Percentiles rank a stretch among this genome's conserved stretches.
Evolutionary conservation across 345 rosid genomes (phyloP).

Genomic region (Aquilaria yunnanensis): DNA sequence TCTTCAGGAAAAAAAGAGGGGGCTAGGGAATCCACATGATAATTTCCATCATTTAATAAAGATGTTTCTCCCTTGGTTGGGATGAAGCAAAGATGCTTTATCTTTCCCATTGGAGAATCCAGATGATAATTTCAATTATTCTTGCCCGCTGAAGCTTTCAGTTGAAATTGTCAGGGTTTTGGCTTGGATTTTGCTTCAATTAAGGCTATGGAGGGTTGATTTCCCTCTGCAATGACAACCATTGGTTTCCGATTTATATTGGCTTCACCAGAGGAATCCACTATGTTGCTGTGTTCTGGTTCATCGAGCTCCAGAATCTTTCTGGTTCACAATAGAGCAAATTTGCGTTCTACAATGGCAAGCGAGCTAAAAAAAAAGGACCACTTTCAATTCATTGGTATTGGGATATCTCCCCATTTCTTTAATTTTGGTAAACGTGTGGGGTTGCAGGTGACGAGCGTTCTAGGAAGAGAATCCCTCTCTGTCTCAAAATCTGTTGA

Average conservation of each 20-base stretch:
- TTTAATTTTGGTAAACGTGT: neutral
- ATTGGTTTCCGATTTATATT: no score
- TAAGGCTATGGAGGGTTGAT: no score
- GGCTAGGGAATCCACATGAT: no score
- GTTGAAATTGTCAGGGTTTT: slow-evolving; percentile 7
- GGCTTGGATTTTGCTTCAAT: neutral
- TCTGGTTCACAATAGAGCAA: slow-evolving; percentile 10
- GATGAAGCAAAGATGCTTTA: no score
- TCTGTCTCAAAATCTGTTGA: slow-evolving; percentile 20
- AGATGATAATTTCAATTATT: no score
- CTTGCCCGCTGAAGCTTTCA: neutral
- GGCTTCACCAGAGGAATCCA: slow-evolving; percentile 11
- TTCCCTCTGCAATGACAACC: no score
- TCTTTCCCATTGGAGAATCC: no score
- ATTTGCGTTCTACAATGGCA: slow-evolving; percentile 27
- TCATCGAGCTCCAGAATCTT: slow-evolving; percentile 16
- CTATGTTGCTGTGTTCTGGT: slow-evolving; percentile 12
- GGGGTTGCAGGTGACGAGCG: slow-evolving; percentile 11
- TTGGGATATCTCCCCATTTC: no score
- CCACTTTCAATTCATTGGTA: neutral
- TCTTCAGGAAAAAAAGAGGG: no score
- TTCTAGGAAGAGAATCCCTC: slow-evolving; percentile 11
- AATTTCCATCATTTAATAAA: no score
- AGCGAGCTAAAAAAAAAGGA: slow-evolving; percentile 1
- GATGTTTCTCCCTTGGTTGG: no score